Conservation (phyloP, 139 green algal genomes). For the Closterium sp. region DNA sequence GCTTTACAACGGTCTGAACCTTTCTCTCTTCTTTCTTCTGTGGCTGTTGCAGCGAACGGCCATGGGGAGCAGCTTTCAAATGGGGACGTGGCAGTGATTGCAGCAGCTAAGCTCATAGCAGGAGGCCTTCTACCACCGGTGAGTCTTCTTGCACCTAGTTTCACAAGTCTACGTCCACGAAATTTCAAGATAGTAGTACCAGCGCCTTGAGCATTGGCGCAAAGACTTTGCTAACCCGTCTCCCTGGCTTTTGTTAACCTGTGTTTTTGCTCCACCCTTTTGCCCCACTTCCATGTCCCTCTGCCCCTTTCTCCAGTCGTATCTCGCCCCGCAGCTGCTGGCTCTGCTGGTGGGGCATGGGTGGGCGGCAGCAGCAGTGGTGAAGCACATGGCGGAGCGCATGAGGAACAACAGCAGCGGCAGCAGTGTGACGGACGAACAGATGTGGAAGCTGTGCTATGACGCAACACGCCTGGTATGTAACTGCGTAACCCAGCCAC, state of each 20-base stretch:
- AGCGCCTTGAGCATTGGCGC: background rate
- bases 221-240: background rate
- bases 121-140: background rate
- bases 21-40: background rate
- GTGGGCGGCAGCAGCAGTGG: background rate
- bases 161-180: background rate
- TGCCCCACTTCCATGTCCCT: background rate
- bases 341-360: background rate
- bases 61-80: background rate
- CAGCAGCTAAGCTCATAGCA: background rate
- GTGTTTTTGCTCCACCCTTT: background rate
- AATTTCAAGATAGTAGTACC: background rate
- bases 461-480: background rate
- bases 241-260: background rate
- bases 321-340: background rate
- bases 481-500: background rate
- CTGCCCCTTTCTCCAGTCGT: background rate
- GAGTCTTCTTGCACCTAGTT: background rate
- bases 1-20: too few relatives aligned
- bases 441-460: background rate
- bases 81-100: background rate
- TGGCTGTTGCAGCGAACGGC: background rate
- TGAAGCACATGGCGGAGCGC: background rate
- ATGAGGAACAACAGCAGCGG: background rate
- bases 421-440: background rate